Evolutionary conservation across 163 green algal species (phyloP).

Genomic region (Scenedesmus sp.): DNA sequence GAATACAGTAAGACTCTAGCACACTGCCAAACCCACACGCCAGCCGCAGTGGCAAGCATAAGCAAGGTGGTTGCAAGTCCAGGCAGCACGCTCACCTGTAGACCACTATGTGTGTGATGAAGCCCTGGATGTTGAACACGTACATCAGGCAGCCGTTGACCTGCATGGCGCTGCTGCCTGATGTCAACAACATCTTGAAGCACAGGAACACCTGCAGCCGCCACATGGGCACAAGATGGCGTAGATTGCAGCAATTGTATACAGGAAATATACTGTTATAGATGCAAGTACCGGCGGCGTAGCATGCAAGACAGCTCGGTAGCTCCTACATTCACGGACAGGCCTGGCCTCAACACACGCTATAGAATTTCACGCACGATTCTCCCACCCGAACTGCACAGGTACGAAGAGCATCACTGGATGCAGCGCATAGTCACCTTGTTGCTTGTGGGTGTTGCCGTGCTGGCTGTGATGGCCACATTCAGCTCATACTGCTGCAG

Average conservation of each 20-base stretch:
- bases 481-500: slow-evolving; percentile 42
- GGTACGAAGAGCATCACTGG: neutral
- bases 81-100: slow-evolving; percentile 17
- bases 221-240: neutral
- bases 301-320: neutral
- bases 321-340: no score
- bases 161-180: neutral
- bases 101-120: slow-evolving; percentile 50
- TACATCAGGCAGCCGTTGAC: slow-evolving; percentile 45
- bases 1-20: neutral
- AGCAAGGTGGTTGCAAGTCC: no score
- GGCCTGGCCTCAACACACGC: no score
- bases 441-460: slow-evolving; percentile 45
- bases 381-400: no score
- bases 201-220: slow-evolving; percentile 47
- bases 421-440: slow-evolving; percentile 23
- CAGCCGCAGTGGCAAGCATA: no score
- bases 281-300: no score
- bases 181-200: slow-evolving; percentile 44
- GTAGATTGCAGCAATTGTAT: neutral
- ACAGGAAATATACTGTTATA: no score
- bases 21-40: neutral
- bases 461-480: slow-evolving; percentile 32
- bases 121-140: slow-evolving; percentile 53
- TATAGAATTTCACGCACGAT: no score